Percentiles rank a stretch among this genome's conserved stretches.
phyloP scores from a whole-genome alignment of 331 rosid genomes.

The Pyracantha coccinea region DNA sequence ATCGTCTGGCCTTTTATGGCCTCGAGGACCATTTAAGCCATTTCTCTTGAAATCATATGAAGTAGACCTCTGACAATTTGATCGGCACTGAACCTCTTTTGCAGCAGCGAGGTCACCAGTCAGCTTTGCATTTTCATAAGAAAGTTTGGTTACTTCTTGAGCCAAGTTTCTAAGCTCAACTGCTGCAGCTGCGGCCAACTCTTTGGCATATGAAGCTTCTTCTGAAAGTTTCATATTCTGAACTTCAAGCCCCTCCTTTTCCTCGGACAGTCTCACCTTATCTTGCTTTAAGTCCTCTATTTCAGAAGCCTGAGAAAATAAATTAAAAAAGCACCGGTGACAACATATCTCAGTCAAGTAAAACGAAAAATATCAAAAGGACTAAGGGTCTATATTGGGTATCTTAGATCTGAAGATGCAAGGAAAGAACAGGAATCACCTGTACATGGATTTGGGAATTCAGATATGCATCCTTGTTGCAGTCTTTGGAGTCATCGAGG shows the following conservation, averaged over 20 bases:
- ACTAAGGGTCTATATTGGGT: conserved; percentile 5
- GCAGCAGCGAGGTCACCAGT: conserved; percentile 48
- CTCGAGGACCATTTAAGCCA: conserved; percentile 20
- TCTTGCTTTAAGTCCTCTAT: conserved; percentile 78
- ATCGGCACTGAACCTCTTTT: conserved; percentile 38
- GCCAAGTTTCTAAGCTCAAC: conserved; percentile 77
- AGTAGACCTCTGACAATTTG: conserved; percentile 34
- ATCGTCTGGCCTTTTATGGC: conserved; percentile 29
- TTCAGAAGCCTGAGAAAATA: conserved; percentile 48
- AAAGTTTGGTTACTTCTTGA: conserved; percentile 81
- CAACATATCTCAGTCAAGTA: background rate
- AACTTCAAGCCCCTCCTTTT: conserved; percentile 70
- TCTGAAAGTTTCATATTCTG: conserved; percentile 64
- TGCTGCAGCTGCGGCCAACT: conserved; percentile 87
- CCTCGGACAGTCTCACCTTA: conserved; percentile 57
- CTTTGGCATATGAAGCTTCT: conserved; percentile 90
- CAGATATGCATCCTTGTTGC: conserved; percentile 26
- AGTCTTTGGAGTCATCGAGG: conserved; percentile 35
- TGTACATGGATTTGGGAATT: conserved; percentile 51
- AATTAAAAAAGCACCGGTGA: background rate
- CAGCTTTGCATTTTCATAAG: conserved; percentile 75
- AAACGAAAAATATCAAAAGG: conserved; percentile 5
- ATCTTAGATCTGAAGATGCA: conserved; percentile 2
- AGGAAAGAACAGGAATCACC: conserved; percentile 31
- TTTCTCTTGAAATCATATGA: conserved; percentile 32